Evolutionary conservation across 768 basidiomycete genomes (phyloP).

Genomic region (Arthromyces matolae): DNA sequence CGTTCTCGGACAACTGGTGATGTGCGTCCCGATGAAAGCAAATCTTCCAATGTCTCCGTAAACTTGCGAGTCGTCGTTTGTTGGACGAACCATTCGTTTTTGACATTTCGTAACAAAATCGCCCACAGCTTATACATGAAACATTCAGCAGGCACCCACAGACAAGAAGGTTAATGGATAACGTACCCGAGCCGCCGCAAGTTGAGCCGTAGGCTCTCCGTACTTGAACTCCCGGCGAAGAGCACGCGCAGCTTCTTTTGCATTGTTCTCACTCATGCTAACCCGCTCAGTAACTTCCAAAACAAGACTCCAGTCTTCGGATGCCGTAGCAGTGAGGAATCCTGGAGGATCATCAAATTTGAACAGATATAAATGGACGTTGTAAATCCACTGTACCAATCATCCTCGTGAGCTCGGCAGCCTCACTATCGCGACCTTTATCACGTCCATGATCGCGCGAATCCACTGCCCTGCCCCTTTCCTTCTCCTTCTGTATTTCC

Average conservation of each 20-base stretch:
- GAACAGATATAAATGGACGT: constrained; percentile 15
- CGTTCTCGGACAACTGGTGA: constrained; percentile 80
- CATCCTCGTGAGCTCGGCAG: constrained; percentile 17
- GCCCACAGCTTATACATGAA: constrained; percentile 68
- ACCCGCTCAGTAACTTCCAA: constrained; percentile 85
- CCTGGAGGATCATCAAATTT: constrained; percentile 39
- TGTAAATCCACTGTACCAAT: constrained; percentile 9
- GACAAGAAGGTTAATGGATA: background rate
- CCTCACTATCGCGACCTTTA: constrained; percentile 12
- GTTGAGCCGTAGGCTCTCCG: constrained; percentile 70
- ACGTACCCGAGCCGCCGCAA: constrained; percentile 72
- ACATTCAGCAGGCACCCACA: constrained; percentile 1
- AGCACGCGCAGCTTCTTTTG: constrained; percentile 82
- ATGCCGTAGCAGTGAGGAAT: constrained; percentile 70
- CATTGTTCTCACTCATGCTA: constrained; percentile 63
- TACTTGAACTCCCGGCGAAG: constrained; percentile 87
- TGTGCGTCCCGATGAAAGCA: constrained; percentile 57
- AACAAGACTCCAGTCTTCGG: constrained; percentile 80
- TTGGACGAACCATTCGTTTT: constrained; percentile 60
- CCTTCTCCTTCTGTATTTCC: constrained; percentile 9
- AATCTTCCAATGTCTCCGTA: constrained; percentile 72
- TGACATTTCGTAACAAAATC: constrained; percentile 80
- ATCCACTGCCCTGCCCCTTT: constrained; percentile 1
- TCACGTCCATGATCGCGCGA: constrained; percentile 11
- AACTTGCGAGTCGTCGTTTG: constrained; percentile 76